Base-by-base conservation (phyloP, 169 alveolate species). In the Plasmodium gaboni region DNA sequence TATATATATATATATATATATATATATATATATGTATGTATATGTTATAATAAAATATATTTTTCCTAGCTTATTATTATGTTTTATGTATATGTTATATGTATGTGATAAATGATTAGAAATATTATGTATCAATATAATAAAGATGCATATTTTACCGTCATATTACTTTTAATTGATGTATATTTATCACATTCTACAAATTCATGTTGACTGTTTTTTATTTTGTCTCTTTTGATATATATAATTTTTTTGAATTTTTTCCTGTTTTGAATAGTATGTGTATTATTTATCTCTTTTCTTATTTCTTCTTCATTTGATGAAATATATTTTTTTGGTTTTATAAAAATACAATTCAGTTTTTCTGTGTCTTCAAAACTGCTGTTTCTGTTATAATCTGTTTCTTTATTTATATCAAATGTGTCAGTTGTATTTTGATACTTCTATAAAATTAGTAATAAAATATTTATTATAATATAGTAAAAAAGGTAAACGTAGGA, bases 161-260 rank as follows among this genome's bases (percentile, higher is more conserved):
- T 26, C 50, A 7, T 32, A 70, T 51, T 42, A 42, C 48, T 74
- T 48, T 26, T 51, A 59, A 80, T 65, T 17, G 83, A 59, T 10
- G 28, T 22, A 17, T 32, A 80, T 9, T 80, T 38, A 19, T 61
- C 72, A 19, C 69, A 46, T n/a, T 80, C 73, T 24, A 48, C 15
- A 17, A 80, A 68, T 48, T 80, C 73, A 2, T 50, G 65, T 50
- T 42, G 38, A 59, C 10, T 24, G 19, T 59, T 61, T 8, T 13
- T 28, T 5, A 55, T 53, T 24, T 80, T 65, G 38, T 70, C 59
- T 80, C 69, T 80, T 24, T 51, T 67, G 63, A 80, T 68, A 22
- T 80, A 80, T 68, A 80, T 68, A 68, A 28, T 48, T 60, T 80
- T 80, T 80, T 80, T 67, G 28, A 65, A 53, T 67, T 80, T 80